Evolutionary conservation across 805 yeast species (phyloP).

Genomic region (Wickerhamiella shivajii): DNA sequence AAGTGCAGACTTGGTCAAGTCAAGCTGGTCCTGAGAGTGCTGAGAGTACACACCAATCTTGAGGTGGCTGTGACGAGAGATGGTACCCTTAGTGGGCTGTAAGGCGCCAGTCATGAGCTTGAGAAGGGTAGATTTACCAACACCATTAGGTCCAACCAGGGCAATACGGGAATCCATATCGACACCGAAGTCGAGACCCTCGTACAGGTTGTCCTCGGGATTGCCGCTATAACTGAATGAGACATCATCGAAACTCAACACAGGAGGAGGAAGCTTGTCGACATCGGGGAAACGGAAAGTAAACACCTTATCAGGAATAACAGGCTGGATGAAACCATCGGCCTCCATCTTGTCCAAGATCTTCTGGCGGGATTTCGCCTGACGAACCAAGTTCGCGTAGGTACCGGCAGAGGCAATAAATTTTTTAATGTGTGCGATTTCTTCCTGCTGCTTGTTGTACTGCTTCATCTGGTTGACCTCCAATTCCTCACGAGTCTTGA

Average conservation of each 20-base stretch:
- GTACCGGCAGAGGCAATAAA: conserved; percentile 99
- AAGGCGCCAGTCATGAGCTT: conserved; percentile 94
- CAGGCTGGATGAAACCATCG: conserved; percentile 85
- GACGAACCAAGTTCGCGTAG: conserved; percentile 94
- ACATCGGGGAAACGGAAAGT: conserved; percentile 89
- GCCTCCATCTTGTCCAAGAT: conserved; percentile 99
- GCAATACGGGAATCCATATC: conserved; percentile 99
- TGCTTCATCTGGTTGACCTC: conserved; percentile 98
- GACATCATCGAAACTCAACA: conserved; percentile 87
- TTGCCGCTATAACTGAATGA: conserved; percentile 70
- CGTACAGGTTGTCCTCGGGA: conserved; percentile 75
- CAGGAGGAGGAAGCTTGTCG: conserved; percentile 98
- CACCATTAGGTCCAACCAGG: conserved; percentile 97
- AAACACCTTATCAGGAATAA: conserved; percentile 83
- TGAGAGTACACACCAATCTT: conserved; percentile 98
- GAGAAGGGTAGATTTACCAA: conserved; percentile 91
- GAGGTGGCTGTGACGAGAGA: conserved; percentile 92
- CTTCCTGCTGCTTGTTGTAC: conserved; percentile 95
- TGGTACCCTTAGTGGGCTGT: conserved; percentile 84
- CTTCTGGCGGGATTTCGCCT: conserved; percentile 98
- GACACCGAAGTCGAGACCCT: conserved; percentile 87
- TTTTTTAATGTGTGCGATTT: conserved; percentile 94
- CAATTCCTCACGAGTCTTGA: conserved; percentile 83
- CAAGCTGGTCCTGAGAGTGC: conserved; percentile 97
- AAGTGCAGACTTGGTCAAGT: conserved; percentile 83